A percentile compares a stretch with the other conserved stretches of the same genome.
Evolutionary conservation across 2,329 filamentous ascomycete species (phyloP).

Genomic region (Epichloe typhina): DNA sequence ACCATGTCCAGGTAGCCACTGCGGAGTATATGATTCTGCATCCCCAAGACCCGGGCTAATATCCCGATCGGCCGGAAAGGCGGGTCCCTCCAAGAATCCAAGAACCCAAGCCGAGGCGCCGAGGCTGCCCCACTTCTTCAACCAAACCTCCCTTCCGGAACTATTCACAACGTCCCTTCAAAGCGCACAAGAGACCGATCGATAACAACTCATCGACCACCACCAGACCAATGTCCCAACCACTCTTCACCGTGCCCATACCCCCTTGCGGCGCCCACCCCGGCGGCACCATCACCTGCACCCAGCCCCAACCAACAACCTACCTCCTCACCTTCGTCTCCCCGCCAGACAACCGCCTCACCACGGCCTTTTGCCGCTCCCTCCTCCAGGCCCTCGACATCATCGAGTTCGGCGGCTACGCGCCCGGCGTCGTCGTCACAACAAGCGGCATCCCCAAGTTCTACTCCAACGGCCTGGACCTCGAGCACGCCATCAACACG

Average conservation of each 20-base stretch:
- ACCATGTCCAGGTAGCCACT: too few relatives aligned
- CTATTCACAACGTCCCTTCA: not conserved
- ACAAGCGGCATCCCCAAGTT: conserved; percentile 67
- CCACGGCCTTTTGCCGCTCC: conserved; percentile 52
- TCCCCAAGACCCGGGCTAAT: too few relatives aligned
- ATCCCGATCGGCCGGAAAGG: not conserved
- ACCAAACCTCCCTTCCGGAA: not conserved
- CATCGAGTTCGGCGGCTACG: conserved; percentile 48
- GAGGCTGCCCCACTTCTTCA: not conserved
- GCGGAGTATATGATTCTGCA: too few relatives aligned
- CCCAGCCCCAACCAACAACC: conserved; percentile 43
- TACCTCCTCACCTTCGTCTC: conserved; percentile 63
- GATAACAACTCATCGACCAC: too few relatives aligned
- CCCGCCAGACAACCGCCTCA: conserved; percentile 65
- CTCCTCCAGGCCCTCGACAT: conserved; percentile 62
- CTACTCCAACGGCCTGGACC: conserved; percentile 73
- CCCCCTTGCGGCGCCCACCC: conserved; percentile 32
- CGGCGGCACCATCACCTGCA: conserved; percentile 49
- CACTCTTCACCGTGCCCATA: conserved; percentile 35
- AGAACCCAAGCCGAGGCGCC: not conserved
- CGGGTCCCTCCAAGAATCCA: not conserved
- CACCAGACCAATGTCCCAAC: conserved; percentile 3
- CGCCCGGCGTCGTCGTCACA: conserved; percentile 63
- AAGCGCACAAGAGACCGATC: not conserved
- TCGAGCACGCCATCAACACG: conserved; percentile 48